These are phyloP conservation scores for Tubosaeta brunneosetosa DNA, from an alignment of 768 basidiomycete genomes.

Conservation along the genomic window DNA sequence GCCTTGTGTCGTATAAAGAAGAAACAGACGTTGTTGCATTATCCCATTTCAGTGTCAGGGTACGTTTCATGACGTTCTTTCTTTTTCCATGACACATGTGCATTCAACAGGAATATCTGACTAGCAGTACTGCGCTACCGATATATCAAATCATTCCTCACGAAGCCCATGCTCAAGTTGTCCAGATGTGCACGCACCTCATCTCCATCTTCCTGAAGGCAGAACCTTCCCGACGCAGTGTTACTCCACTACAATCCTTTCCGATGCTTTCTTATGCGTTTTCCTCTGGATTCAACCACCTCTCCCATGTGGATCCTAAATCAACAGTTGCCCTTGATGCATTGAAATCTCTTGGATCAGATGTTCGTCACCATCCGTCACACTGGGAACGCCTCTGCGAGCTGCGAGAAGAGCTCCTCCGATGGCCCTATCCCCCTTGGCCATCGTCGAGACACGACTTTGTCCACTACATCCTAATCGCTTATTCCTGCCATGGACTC, in stretches of 20 bases:
- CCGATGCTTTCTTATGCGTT: background rate
- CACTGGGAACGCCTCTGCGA: background rate
- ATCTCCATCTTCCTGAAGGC: background rate
- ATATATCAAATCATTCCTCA: background rate
- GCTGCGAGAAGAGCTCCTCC: background rate
- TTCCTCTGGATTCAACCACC: background rate
- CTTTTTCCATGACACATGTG: background rate
- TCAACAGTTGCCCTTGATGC: background rate
- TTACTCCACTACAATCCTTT: background rate
- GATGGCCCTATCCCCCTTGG: background rate
- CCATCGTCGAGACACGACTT: background rate
- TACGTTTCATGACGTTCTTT: background rate
- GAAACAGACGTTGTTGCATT: background rate
- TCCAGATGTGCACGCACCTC: background rate
- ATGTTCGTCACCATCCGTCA: background rate
- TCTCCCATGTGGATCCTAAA: background rate
- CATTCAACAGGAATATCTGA: too few relatives aligned
- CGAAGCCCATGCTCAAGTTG: background rate
- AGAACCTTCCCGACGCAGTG: too few relatives aligned
- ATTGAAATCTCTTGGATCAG: background rate
- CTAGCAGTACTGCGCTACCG: background rate
- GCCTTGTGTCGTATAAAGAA: background rate
- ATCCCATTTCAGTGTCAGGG: background rate
- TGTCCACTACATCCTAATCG: background rate
- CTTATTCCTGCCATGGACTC: background rate